Percentiles rank a stretch among this genome's conserved stretches.
Conservation (phyloP, 1,284 basidiomycete genomes). For the Pyrrhoderma noxium region DNA sequence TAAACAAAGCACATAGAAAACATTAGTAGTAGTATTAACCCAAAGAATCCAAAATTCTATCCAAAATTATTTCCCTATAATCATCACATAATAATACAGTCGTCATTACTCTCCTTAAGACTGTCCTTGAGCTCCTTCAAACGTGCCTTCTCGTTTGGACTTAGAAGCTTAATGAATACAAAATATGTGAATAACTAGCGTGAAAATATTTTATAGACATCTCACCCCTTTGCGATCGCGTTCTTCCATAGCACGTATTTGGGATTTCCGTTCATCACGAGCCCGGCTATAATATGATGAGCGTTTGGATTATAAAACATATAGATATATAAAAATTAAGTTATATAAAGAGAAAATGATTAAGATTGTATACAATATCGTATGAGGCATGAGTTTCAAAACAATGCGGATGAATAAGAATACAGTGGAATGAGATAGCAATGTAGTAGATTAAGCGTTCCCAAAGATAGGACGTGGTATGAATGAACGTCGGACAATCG, state of each 20-base stretch:
- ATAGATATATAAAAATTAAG: not conserved
- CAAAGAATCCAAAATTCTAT: no score
- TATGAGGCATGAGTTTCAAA: no score
- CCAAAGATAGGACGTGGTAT: conserved; percentile 14
- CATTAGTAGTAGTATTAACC: no score
- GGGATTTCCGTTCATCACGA: conserved; percentile 12
- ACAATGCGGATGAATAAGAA: not conserved
- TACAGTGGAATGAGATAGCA: conserved; percentile 1
- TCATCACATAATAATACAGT: conserved; percentile 14
- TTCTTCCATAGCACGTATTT: conserved; percentile 12
- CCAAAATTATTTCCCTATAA: no score
- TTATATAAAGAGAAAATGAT: not conserved
- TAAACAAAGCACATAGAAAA: no score
- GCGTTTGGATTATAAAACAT: not conserved
- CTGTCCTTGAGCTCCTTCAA: conserved; percentile 10
- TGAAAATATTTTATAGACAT: not conserved
- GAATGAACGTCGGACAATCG: conserved; percentile 4
- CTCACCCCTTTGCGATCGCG: conserved; percentile 14
- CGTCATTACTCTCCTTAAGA: conserved; percentile 9
- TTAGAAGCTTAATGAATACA: conserved; percentile 6
- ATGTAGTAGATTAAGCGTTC: conserved; percentile 5
- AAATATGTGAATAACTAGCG: not conserved
- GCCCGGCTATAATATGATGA: conserved; percentile 8
- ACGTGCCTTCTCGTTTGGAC: conserved; percentile 6
- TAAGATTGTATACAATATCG: not conserved